A percentile compares a stretch with the other conserved stretches of the same genome.
Evolutionary conservation across 78 protist species (phyloP).

Genomic region (Emiliania huxleyi): DNA sequence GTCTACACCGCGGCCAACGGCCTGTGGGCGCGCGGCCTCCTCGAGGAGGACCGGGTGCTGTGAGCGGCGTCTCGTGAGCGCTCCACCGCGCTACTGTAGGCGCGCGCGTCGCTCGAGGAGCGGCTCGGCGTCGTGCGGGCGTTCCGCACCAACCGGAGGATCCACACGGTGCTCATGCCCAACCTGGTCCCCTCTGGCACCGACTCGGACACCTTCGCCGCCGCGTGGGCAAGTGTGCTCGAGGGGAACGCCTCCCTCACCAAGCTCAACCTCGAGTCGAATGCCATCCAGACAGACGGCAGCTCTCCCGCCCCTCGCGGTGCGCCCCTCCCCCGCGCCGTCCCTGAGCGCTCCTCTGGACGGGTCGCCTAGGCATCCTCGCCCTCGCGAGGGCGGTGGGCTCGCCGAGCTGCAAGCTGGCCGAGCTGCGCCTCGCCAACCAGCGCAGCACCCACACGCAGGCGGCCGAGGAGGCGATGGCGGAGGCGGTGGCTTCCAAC

Average conservation of each 20-base stretch:
- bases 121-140: background rate
- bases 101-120: background rate
- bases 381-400: background rate
- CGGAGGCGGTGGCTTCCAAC: background rate
- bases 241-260: background rate
- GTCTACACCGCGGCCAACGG: background rate
- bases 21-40: too few relatives aligned
- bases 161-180: background rate
- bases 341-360: too few relatives aligned
- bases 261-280: background rate
- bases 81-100: too few relatives aligned
- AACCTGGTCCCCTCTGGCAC: background rate
- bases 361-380: too few relatives aligned
- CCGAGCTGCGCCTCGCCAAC: background rate
- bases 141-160: background rate
- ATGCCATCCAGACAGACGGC: background rate
- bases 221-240: background rate
- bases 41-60: too few relatives aligned
- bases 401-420: background rate
- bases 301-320: too few relatives aligned
- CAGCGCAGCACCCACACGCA: background rate
- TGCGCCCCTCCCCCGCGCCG: too few relatives aligned
- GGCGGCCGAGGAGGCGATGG: background rate
- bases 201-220: background rate
- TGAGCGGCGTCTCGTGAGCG: too few relatives aligned